Evolutionary conservation across 2,329 filamentous ascomycete species (phyloP), one percentile per base, ranked within the genome.

Genomic region (Hymenoscyphus repandus): DNA sequence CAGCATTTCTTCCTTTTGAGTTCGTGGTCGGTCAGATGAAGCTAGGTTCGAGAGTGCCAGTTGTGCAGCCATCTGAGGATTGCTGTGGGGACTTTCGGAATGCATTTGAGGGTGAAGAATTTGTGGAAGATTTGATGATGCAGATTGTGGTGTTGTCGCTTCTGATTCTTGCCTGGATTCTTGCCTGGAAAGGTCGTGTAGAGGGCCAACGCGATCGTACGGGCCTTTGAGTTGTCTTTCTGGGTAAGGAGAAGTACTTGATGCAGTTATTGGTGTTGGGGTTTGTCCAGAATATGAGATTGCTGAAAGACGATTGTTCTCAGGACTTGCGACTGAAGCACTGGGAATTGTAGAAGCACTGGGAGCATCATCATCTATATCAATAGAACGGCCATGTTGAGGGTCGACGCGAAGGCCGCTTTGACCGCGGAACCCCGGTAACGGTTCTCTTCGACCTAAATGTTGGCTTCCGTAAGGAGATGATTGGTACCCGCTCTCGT

Each of bases 1-100:
- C 13, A 95, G 73, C 92, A 97, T 97, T 66, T 93, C 90, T 53
- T 95, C 87, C 69, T 93, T 93, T 65, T 96, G 89, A 1, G 83
- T 86, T 53, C 76, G 71, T 61, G 36, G 58, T 40, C 61, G 57
- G 40, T 12, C 56, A 22, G 45, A 10, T 12, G 57, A 63, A 40
- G 62, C 63, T 42, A 63, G 64, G 43, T 65, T 66, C 13, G 61
- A 64, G 20, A 66, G 54, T 9, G 61, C 63, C n/a, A 67, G 50
- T 55, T 63, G 66, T 32, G 61, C 66, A 33, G 61, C 58, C 41
- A 62, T 52, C 44, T 64, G 64, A 15, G 60, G 59, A 51, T 60
- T 66, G 27, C 39, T 61, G 45, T 62, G 64, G 36, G 60, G 58
- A 39, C 57, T 64, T 11, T 64, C 60, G 9, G 57, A 44, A 46